Evolutionary conservation across 495 filamentous ascomycete genomes (phyloP).

Genomic region (Penicillium samsonianum): DNA sequence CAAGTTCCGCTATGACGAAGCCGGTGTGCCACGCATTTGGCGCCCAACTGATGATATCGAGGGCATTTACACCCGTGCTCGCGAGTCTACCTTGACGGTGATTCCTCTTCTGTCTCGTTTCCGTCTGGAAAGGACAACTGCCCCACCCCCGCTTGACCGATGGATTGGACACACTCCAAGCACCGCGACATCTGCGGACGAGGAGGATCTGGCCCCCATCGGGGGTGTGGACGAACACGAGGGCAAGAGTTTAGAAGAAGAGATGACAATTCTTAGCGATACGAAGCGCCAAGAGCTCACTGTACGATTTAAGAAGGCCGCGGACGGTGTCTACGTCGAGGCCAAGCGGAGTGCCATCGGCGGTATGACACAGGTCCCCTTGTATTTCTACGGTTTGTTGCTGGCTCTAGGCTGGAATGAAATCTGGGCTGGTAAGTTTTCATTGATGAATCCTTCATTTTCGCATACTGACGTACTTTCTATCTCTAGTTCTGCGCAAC

Average conservation of each 20-base stretch:
- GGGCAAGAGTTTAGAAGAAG: conserved; percentile 89
- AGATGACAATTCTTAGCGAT: conserved; percentile 91
- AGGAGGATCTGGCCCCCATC: conserved; percentile 84
- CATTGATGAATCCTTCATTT: conserved; percentile 6
- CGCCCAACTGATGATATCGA: conserved; percentile 97
- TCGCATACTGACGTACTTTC: conserved; percentile 16
- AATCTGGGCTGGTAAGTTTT: conserved; percentile 76
- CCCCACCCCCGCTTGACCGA: conserved; percentile 73
- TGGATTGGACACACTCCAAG: conserved; percentile 83
- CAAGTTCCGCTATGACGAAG: conserved; percentile 96
- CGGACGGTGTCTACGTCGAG: conserved; percentile 95
- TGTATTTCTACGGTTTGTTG: conserved; percentile 90
- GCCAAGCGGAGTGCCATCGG: conserved; percentile 96
- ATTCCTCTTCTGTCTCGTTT: conserved; percentile 91
- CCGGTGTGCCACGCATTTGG: conserved; percentile 94
- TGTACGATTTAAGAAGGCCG: conserved; percentile 95
- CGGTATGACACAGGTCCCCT: conserved; percentile 87
- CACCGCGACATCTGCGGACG: conserved; percentile 75
- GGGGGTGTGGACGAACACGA: conserved; percentile 91
- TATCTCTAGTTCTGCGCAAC: conserved; percentile 75
- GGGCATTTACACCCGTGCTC: conserved; percentile 84
- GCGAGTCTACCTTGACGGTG: conserved; percentile 84
- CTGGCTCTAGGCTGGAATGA: conserved; percentile 97
- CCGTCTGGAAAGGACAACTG: conserved; percentile 64
- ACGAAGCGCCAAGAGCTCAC: conserved; percentile 84